Percentiles rank a stretch among this genome's conserved stretches.
phyloP scores from a whole-genome alignment of 1,284 basidiomycete genomes.

The Ceratobasidium sp. region DNA sequence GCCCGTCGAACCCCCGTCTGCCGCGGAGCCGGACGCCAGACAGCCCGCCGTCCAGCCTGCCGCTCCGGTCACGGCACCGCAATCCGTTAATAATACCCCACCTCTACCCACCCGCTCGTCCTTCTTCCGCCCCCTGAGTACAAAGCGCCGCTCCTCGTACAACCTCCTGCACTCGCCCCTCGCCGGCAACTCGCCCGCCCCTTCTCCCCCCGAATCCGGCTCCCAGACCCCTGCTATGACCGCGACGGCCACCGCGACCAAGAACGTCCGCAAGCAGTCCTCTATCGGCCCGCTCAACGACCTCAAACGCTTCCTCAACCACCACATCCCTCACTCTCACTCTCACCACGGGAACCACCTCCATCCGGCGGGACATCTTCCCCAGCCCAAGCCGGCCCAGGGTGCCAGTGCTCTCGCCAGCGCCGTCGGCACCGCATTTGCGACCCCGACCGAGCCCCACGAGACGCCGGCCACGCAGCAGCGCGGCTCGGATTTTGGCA shows the following conservation, averaged over 20 bases:
- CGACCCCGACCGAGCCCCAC: constrained; percentile 53
- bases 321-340: constrained; percentile 75
- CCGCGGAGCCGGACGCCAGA: constrained; percentile 3
- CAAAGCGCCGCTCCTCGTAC: constrained; percentile 40
- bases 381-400: constrained; percentile 48
- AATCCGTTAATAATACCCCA: constrained; percentile 10
- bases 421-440: constrained; percentile 46
- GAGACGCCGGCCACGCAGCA: constrained; percentile 55
- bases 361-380: constrained; percentile 15
- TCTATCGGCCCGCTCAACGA: constrained; percentile 77
- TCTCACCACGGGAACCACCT: constrained; percentile 17
- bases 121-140: constrained; percentile 41
- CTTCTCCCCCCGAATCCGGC: constrained; percentile 40
- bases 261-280: constrained; percentile 40
- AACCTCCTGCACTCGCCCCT: constrained; percentile 37
- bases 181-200: constrained; percentile 34
- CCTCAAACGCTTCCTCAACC: constrained; percentile 90
- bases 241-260: constrained; percentile 21
- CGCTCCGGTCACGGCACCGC: not conserved
- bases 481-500: constrained; percentile 55
- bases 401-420: constrained; percentile 44
- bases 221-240: constrained; percentile 41
- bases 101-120: constrained; percentile 22
- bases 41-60: not conserved
- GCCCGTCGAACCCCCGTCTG: not conserved